Evolutionary conservation across 2,329 filamentous ascomycete species (phyloP).

Genomic region (Mariannaea sp.): DNA sequence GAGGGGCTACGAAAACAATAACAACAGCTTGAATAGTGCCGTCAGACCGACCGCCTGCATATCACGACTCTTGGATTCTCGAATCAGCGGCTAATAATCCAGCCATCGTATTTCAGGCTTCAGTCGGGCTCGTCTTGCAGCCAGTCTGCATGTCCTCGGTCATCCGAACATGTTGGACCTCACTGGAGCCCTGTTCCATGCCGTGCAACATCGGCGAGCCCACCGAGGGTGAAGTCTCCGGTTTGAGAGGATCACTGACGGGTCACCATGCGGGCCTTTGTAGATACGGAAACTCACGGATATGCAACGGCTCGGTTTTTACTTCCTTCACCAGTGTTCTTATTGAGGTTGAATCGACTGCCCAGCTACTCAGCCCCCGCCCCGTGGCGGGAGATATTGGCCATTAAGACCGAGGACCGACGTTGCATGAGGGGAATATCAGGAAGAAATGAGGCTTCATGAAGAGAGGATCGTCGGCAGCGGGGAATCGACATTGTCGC

Average conservation of each 20-base stretch:
- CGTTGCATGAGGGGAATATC: conserved; percentile 3
- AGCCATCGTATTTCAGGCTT: neutral
- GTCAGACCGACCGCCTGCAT: too few species aligned
- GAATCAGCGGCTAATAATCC: too few species aligned
- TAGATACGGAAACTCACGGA: too few species aligned
- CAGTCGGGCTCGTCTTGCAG: neutral
- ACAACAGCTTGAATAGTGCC: too few species aligned
- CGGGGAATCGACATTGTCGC: neutral
- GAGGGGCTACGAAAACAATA: too few species aligned
- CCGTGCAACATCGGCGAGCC: conserved; percentile 9
- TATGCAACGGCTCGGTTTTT: conserved; percentile 7
- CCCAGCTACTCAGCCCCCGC: conserved; percentile 8
- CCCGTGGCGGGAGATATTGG: neutral
- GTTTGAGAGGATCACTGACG: neutral
- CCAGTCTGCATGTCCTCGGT: neutral
- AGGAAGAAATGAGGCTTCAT: conserved; percentile 12
- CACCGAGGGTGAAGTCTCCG: conserved; percentile 3
- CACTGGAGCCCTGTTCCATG: conserved; percentile 1
- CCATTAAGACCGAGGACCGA: too few species aligned
- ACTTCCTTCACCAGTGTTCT: too few species aligned
- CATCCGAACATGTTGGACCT: neutral
- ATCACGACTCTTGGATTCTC: too few species aligned
- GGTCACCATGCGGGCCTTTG: too few species aligned
- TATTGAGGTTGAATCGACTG: neutral
- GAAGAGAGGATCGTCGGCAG: neutral